Evolutionary conservation across 2,329 filamentous ascomycete genomes (phyloP).

Genomic region (Aschersonia sp.): DNA sequence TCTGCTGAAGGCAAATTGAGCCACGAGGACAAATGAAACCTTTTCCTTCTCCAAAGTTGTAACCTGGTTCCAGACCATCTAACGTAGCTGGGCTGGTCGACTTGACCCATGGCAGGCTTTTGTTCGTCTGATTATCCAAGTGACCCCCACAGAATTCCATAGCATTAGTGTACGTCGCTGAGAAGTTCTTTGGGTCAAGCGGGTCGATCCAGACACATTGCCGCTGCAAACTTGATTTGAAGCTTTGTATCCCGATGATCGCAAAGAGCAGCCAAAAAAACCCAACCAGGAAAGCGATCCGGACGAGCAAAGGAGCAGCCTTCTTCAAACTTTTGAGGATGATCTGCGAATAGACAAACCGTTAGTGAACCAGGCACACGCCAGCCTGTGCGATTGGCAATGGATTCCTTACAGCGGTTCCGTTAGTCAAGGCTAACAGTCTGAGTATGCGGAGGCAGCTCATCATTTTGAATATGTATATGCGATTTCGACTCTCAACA

Average conservation of each 20-base stretch:
- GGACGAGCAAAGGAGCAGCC: constrained; percentile 77
- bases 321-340: constrained; percentile 93
- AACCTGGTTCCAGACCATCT: constrained; percentile 32
- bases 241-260: constrained; percentile 92
- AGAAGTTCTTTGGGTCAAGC: constrained; percentile 35
- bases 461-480: constrained; percentile 92
- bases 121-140: constrained; percentile 44
- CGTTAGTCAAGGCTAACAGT: constrained; percentile 81
- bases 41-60: constrained; percentile 41
- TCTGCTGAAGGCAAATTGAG: constrained; percentile 68
- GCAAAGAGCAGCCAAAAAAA: constrained; percentile 98
- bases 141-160: constrained; percentile 81
- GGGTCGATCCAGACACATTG: constrained; percentile 69
- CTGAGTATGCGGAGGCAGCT: constrained; percentile 88
- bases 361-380: constrained; percentile 3
- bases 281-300: constrained; percentile 84
- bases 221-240: constrained; percentile 69
- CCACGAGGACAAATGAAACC: constrained; percentile 78
- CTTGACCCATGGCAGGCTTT: constrained; percentile 51
- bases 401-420: constrained; percentile 57
- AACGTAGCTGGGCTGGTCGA: constrained; percentile 21
- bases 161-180: constrained; percentile 43
- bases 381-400: not conserved
- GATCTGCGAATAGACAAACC: constrained; percentile 36
- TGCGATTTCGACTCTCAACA: constrained; percentile 52